Percentiles rank a stretch among this genome's conserved stretches.
Conservation (phyloP, 371 early-diverging fungal species). For the Mucor indicus region DNA sequence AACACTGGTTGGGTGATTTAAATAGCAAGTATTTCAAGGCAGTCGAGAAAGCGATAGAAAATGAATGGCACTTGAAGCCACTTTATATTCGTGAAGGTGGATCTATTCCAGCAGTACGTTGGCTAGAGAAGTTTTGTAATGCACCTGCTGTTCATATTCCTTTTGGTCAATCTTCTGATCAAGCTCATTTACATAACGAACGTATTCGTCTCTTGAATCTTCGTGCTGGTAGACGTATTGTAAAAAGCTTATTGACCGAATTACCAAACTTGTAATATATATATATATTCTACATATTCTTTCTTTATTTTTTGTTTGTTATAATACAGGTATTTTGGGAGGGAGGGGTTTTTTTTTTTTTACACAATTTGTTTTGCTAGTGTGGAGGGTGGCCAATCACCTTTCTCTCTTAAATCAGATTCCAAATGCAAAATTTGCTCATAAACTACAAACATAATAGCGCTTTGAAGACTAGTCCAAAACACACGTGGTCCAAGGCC, state of each 20-base stretch:
- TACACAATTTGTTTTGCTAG: neutral
- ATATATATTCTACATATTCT: neutral
- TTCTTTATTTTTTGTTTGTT: neutral
- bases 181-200: slow-evolving; percentile 81
- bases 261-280: slow-evolving; percentile 2
- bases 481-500: slow-evolving; percentile 67
- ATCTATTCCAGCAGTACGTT: slow-evolving; percentile 79
- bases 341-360: no score
- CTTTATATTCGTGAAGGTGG: slow-evolving; percentile 79
- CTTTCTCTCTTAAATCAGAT: slow-evolving; percentile 27
- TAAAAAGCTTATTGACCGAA: slow-evolving; percentile 31
- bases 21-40: slow-evolving; percentile 65
- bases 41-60: slow-evolving; percentile 62
- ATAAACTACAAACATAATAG: slow-evolving; percentile 69
- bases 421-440: slow-evolving; percentile 59
- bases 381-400: slow-evolving; percentile 41
- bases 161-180: slow-evolving; percentile 81
- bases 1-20: slow-evolving; percentile 81
- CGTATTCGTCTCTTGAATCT: slow-evolving; percentile 73
- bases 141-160: slow-evolving; percentile 76
- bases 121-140: slow-evolving; percentile 70
- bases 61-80: slow-evolving; percentile 63
- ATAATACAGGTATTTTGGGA: neutral
- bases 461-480: slow-evolving; percentile 67
- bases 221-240: slow-evolving; percentile 64